Evolutionary conservation across 768 basidiomycete species (phyloP), one percentile per base, ranked within the genome.

Genomic region (Amanita muscaria): DNA sequence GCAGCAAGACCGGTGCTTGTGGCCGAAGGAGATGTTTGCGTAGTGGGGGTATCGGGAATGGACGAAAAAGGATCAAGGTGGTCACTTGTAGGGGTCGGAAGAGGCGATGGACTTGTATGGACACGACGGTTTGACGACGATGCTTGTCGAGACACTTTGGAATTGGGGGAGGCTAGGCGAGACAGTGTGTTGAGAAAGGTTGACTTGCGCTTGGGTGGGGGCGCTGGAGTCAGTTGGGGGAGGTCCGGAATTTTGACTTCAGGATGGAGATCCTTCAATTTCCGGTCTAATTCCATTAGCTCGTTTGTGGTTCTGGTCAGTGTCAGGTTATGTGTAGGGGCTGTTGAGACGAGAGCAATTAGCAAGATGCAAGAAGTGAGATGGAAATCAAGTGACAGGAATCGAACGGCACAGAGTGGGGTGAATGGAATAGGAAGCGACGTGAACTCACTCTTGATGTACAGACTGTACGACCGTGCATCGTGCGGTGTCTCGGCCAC

Each of bases 291-390:
- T 51, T 92, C 87, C 31, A 83, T 68, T 34, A 92, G 69, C 61
- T 92, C 89, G 52, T 72, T 69, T 37, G 77, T 75, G 46, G 80
- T 80, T 48, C 90, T 79, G 6, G 82, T 85, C 36, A 93, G 78
- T 31, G 90, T 93, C 40, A 91, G 72, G 67, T 89, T 88, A 65
- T 91, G 87, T 18, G 86, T 92, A 22, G 89, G 83, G 16, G 90
- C 90, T 88, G 66, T 25, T 25, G 22, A 23, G 16, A 42, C 12
- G 27, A 33, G 35, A 36, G 42, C 16, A 40, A 35, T 19, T 32
- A 42, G 33, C 25, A 19, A 39, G 14, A 31, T 25, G n/a, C 37
- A 33, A 37, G 29, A 29, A 29, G 43, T 5, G 35, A n/a, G 30
- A 37, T 23, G 33, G 6, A 41, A 22, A 40, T n/a, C n/a, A n/a